Base-by-base conservation (phyloP, 768 basidiomycete genomes). In the Neoboletus brunneissimus region DNA sequence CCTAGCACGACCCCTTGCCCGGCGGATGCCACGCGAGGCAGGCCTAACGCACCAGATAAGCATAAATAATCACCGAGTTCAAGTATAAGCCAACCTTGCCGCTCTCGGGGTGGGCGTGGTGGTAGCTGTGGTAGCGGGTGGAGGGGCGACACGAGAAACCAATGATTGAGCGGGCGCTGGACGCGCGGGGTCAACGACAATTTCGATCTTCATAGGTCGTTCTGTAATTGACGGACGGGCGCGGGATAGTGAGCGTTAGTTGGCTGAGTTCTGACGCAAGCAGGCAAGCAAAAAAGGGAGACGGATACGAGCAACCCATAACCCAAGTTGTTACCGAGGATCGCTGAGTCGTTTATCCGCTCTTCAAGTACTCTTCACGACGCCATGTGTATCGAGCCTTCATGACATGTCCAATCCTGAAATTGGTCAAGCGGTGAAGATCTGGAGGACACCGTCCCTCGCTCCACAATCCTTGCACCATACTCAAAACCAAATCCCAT, bases 161-260 rank as follows among this genome's bases (percentile, higher is more conserved):
- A 99, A 80, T 5, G 90, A 81, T 20, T 78, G 77, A 11, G 78
- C 72, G 12, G 82, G 74, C 7, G 83, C 79, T n/a, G 87, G 77
- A 42, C 82, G 81, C 44, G 86, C 81, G 13, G 92, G 92, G 76
- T 96, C 92, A 71, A 96, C 82, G 44, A 98, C 85, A 62, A 98
- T 92, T 81, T 99, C 96, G 60, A 98, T 94, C 81, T 94, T 96
- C 94, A 98, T 97, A 23, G 93, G 91, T 63, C 91, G 91, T 81
- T 91, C 96, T 98, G 69, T 74, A 74, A 71, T 67, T 64, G 71
- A 64, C 59, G 66, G 62, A 67, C 61, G 72, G 48, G 55, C 57
- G 76, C 67, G 56, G 40, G 65, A 74, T 62, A 75, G 70, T 70
- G 60, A 67, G 64, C 57, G 53, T 70, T 62, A 73, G 70, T 68